Evolutionary conservation across 2,329 filamentous ascomycete species (phyloP).

Genomic region (Penicillium oxalicum): DNA sequence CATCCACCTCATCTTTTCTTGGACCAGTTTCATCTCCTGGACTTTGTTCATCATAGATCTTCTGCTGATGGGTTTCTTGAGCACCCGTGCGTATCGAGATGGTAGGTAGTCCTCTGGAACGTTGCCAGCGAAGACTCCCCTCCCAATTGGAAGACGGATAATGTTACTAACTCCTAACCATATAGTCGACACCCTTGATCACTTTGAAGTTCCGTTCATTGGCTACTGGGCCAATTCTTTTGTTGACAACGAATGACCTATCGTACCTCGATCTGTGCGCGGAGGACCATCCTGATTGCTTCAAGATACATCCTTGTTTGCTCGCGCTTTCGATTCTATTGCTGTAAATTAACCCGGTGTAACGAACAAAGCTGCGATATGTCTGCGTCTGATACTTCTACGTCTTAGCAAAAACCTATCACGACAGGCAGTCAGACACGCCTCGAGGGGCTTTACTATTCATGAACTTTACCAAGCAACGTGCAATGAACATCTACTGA

Average conservation of each 20-base stretch:
- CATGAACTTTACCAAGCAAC: too few species aligned
- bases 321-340: constrained; percentile 1
- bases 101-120: constrained; percentile 45
- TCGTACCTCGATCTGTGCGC: constrained; percentile 5
- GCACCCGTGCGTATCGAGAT: constrained; percentile 75
- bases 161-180: not conserved
- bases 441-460: too few species aligned
- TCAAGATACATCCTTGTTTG: constrained; percentile 18
- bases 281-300: constrained; percentile 9
- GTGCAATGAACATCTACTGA: too few species aligned
- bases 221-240: constrained; percentile 81
- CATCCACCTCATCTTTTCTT: constrained; percentile 78
- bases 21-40: constrained; percentile 80
- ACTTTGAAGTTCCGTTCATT: constrained; percentile 83
- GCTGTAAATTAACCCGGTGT: too few species aligned
- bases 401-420: too few species aligned
- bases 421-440: too few species aligned
- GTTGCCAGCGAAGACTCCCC: not conserved
- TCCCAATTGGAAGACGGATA: not conserved
- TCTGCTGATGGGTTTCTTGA: constrained; percentile 67
- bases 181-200: constrained; percentile 55
- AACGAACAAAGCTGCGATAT: too few species aligned
- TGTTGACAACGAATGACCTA: constrained; percentile 70
- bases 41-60: constrained; percentile 72
- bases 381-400: too few species aligned